A percentile compares a stretch with the other conserved stretches of the same genome.
Evolutionary conservation across 129 eudicot genomes (phyloP).

Genomic region (Artemisia annua): DNA sequence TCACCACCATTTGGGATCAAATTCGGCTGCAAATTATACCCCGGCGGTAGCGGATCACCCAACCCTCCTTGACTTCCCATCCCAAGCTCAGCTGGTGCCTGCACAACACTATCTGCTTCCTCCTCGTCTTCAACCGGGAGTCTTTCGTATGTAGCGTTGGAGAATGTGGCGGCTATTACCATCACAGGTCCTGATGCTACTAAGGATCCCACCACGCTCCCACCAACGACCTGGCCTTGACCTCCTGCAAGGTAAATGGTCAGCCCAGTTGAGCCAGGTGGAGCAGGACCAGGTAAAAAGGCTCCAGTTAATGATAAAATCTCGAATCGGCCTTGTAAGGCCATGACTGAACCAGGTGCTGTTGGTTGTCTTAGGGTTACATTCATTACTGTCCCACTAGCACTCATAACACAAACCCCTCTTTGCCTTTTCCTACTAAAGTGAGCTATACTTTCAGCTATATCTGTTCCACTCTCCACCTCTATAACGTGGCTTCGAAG

Average conservation of each 20-base stretch:
- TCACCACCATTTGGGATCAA: slow-evolving; percentile 60
- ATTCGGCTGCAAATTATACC: slow-evolving; percentile 55
- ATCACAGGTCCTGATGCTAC: slow-evolving; percentile 75
- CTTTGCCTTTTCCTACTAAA: slow-evolving; percentile 65
- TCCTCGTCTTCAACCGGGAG: slow-evolving; percentile 65
- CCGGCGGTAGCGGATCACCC: slow-evolving; percentile 46
- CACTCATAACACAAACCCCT: slow-evolving; percentile 70
- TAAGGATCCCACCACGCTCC: slow-evolving; percentile 68
- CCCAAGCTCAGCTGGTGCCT: slow-evolving; percentile 34
- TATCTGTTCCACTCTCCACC: slow-evolving; percentile 70
- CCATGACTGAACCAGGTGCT: slow-evolving; percentile 58
- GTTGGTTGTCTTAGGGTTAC: slow-evolving; percentile 73
- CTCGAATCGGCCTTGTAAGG: slow-evolving; percentile 75
- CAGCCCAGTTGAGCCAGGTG: slow-evolving; percentile 71
- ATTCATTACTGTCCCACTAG: slow-evolving; percentile 59
- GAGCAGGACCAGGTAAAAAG: slow-evolving; percentile 75
- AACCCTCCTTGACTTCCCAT: slow-evolving; percentile 31
- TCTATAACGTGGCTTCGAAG: slow-evolving; percentile 81
- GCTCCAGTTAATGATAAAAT: slow-evolving; percentile 63
- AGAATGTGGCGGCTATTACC: slow-evolving; percentile 65
- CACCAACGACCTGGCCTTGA: slow-evolving; percentile 82
- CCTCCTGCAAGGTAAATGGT: slow-evolving; percentile 76
- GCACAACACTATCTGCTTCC: slow-evolving; percentile 44
- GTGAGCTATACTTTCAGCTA: slow-evolving; percentile 67
- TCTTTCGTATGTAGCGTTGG: slow-evolving; percentile 71